Evolutionary conservation across 2,329 filamentous ascomycete genomes (phyloP).

Genomic region (Colletotrichum liaoningense): DNA sequence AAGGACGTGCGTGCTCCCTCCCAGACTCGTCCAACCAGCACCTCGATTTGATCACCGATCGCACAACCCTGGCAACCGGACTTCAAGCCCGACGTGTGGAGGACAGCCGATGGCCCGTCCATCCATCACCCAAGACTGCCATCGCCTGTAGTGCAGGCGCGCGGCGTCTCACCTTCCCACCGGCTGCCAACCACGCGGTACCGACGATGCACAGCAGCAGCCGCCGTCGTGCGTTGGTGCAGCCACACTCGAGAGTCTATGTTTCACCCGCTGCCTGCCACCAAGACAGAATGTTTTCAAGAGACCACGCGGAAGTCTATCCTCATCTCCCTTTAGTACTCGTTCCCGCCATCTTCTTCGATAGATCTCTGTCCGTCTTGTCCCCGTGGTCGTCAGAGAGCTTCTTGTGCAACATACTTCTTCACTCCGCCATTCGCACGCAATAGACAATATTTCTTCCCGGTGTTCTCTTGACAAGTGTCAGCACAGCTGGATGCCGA

Average conservation of each 20-base stretch:
- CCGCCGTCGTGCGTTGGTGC: conserved; percentile 21
- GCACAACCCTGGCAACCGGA: conserved; percentile 33
- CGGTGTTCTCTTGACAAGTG: no score
- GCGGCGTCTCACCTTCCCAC: conserved; percentile 11
- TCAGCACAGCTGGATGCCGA: no score
- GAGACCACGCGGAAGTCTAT: background rate
- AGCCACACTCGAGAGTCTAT: conserved; percentile 27
- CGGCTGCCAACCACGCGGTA: conserved; percentile 18
- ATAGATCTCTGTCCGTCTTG: background rate
- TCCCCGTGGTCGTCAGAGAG: no score
- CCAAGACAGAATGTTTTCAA: background rate
- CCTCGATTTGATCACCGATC: conserved; percentile 29
- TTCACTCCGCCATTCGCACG: no score
- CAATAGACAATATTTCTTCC: no score
- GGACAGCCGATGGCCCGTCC: conserved; percentile 8
- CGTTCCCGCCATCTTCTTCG: background rate
- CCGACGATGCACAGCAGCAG: conserved; percentile 14
- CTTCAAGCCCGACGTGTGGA: conserved; percentile 6
- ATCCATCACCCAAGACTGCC: background rate
- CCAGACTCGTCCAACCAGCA: conserved; percentile 3
- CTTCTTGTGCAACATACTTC: background rate
- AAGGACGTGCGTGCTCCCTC: conserved; percentile 26
- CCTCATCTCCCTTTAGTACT: background rate
- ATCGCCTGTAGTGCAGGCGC: background rate
- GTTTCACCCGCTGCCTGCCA: conserved; percentile 13